Base-by-base conservation (phyloP, 805 yeast species). In the Yarrowia osloensis region DNA sequence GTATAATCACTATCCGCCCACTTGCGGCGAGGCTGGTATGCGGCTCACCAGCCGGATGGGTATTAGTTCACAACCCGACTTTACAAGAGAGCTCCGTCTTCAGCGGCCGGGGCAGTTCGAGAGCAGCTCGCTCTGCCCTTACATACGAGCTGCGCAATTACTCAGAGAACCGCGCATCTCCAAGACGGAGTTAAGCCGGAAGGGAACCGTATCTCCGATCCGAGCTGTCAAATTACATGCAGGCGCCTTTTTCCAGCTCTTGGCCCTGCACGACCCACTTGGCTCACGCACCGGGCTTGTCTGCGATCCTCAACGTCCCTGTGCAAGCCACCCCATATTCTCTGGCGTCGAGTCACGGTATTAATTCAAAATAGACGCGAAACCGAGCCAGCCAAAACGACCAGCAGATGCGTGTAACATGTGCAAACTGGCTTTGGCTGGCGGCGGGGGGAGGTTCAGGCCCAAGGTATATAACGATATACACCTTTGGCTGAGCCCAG, bases 1-100 rank as follows among this genome's bases (percentile, higher is more conserved):
- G 26, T 11, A 17, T 2, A 8, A 12, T 46, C 29, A 9, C 33
- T 26, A 46, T 47, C 54, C 54, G 54, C 37, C 54, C 54, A 49
- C 24, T 29, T 49, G 52, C 37, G 55, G 55, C 39, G 39, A 50
- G 55, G 55, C 55, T 50, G 55, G 55, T 50, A 50, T 50, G 55
- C 55, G 55, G 55, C 55, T 50, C 39, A 31, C 31, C 28, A 50
- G 55, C 39, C 28, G 55, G 55, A 50, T 12, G 28, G 13, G 1
- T 21, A 4, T 28, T 28, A 47, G 52, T 11, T 47, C 26, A 24
- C 15, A 28, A n/a, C 7, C 7, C 52, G 35, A 47, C 52, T 26
- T 8, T 46, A 22, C 3, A 22, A 26, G 22, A 13, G 19, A 28
- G 17, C 28, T 11, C 4, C 4, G 9, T 12, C 15, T 15, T 22